Base-by-base conservation (phyloP, 202 grass and related monocot genomes). In the Dendrocalamus latiflorus region DNA sequence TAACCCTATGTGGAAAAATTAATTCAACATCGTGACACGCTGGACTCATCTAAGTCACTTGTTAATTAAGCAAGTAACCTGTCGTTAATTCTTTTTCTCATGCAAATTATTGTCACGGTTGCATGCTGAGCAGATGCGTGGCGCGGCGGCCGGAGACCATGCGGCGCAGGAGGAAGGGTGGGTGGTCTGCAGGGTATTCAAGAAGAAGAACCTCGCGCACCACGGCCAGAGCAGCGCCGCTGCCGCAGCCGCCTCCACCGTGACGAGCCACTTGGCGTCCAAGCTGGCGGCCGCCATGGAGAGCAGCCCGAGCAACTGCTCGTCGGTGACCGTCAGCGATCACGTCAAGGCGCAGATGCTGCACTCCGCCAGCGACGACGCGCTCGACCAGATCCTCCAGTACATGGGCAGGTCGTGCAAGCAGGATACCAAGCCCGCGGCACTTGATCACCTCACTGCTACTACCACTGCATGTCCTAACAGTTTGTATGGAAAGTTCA, bases 121-220 rank as follows among this genome's bases (percentile, higher is more conserved):
- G n/a, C n/a, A n/a, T 61, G 25, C 2, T 65, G 43, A 75, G 62
- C 86, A 97, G 94, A 86, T 83, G 9, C 74, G 80, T 26, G 74
- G 79, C 59, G n/a, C n/a, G n/a, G 48, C 65, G 4, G 76, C 68
- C 48, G 94, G 81, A 39, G 94, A 97, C 11, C 85, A 81, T 18
- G 51, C 75, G 16, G 84, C 64, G 22, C 88, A 94, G 84, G 90
- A 98, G 80, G 95, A 98, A 82, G 86, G 79, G 88, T 98, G 41
- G n/a, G n/a, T n/a, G n/a, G n/a, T n/a, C n/a, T n/a, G n/a, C n/a
- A n/a, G n/a, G n/a, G n/a, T n/a, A n/a, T 98, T 98, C 92, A 98
- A 93, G 91, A 98, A 98, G 87, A 98, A 98, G 87, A 91, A 80
- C 83, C 41, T 87, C 20, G 72, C 88, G 18, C 74, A 83, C 77